Conservation (phyloP, 257 asterid genomes). For the Nicotiana attenuata region DNA sequence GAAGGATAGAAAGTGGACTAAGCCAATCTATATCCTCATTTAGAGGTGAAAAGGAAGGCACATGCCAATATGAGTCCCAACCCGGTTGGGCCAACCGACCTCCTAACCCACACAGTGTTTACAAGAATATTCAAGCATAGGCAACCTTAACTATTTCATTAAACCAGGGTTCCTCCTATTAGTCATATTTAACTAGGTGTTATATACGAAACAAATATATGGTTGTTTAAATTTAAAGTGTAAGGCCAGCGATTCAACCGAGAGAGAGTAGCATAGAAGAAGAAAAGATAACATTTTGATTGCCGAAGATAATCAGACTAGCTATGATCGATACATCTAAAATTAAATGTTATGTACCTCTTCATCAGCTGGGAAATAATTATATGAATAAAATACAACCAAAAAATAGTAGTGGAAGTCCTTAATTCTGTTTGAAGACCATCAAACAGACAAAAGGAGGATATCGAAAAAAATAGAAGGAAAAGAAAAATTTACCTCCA, state of each 20-base stretch:
- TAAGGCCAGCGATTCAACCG: not conserved
- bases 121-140: not conserved
- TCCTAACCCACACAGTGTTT: not conserved
- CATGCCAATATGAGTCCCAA: not conserved
- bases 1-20: not conserved
- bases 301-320: not conserved
- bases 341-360: not conserved
- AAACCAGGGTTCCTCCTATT: not conserved
- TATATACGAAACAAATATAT: not conserved
- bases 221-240: not conserved
- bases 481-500: conserved; percentile 58
- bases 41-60: not conserved
- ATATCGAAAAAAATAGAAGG: not conserved
- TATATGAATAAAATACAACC: not conserved
- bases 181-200: not conserved
- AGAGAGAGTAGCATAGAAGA: not conserved
- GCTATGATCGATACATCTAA: not conserved
- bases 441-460: conserved; percentile 10
- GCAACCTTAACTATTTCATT: not conserved
- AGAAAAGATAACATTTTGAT: not conserved
- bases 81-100: not conserved
- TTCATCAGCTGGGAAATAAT: not conserved
- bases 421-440: not conserved
- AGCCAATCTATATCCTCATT: not conserved
- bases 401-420: not conserved